phyloP scores from a whole-genome alignment of 2,329 filamentous ascomycete genomes.

The Fusarium napiforme region DNA sequence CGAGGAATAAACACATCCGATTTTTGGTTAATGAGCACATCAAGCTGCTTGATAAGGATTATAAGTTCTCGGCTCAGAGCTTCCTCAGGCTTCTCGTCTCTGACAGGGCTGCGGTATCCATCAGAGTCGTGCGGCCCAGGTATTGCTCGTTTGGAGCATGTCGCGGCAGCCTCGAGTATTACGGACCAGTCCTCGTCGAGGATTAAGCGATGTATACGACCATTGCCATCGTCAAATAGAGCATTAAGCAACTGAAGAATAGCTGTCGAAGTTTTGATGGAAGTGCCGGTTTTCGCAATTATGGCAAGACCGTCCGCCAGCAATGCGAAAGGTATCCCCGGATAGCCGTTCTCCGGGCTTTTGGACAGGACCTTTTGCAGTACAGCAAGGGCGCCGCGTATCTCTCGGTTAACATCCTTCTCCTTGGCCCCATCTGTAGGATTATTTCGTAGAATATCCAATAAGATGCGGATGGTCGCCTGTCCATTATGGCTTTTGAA shows the following conservation, averaged over 20 bases:
- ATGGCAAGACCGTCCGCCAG: constrained; percentile 68
- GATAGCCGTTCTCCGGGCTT: constrained; percentile 68
- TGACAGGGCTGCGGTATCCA: constrained; percentile 32
- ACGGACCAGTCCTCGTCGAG: constrained; percentile 74
- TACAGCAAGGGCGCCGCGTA: constrained; percentile 71
- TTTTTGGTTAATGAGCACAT: constrained; percentile 58
- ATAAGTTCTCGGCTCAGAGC: constrained; percentile 57
- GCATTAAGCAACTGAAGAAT: constrained; percentile 65
- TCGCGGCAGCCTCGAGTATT: constrained; percentile 68
- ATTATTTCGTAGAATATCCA: constrained; percentile 68
- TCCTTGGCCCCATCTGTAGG: constrained; percentile 57
- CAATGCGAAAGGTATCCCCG: constrained; percentile 66
- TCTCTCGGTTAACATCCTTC: constrained; percentile 64
- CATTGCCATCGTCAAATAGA: constrained; percentile 64
- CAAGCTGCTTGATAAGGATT: constrained; percentile 60
- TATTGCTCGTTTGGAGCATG: constrained; percentile 58
- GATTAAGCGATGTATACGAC: constrained; percentile 65
- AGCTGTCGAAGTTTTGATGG: constrained; percentile 58
- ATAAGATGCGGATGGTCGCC: constrained; percentile 71
- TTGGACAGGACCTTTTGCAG: constrained; percentile 72
- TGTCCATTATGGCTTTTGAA: constrained; percentile 80
- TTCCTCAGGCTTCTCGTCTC: constrained; percentile 50
- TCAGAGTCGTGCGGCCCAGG: constrained; percentile 44
- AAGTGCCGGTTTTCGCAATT: constrained; percentile 57
- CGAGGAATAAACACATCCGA: constrained; percentile 69